These are phyloP conservation scores for Eimeria brunetti DNA, from an alignment of 169 alveolate species.

Conservation along the genomic window DNA sequence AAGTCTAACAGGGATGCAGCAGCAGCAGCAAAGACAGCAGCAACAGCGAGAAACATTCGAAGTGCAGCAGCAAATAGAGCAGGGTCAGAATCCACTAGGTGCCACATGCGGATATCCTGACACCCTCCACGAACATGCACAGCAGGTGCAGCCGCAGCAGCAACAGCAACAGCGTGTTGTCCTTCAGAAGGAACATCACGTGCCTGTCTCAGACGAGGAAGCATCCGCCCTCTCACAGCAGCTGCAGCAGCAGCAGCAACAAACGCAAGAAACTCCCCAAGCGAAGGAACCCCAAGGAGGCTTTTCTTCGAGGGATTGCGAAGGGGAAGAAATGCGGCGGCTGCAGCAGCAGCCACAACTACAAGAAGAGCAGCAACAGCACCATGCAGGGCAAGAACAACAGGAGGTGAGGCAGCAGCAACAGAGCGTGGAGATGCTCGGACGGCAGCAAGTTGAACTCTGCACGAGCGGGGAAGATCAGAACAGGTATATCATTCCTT, in stretches of 20 bases:
- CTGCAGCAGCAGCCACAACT: conserved; percentile 7
- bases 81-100: background rate
- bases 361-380: background rate
- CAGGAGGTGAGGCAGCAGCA: background rate
- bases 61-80: conserved; percentile 45
- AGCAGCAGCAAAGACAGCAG: background rate
- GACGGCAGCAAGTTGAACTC: background rate
- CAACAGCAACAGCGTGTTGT: background rate
- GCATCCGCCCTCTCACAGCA: background rate
- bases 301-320: background rate
- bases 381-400: background rate
- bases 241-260: conserved; percentile 1
- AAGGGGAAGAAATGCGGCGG: background rate
- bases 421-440: background rate
- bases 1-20: background rate
- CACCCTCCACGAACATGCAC: background rate
- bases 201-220: background rate
- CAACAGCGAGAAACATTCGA: background rate
- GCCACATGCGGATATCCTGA: background rate
- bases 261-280: background rate
- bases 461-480: background rate
- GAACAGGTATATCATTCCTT: background rate
- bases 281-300: background rate
- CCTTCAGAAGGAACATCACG: conserved; percentile 2
- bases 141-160: conserved; percentile 30